Evolutionary conservation across 495 filamentous ascomycete genomes (phyloP).

Genomic region (Rusavskia elegans): DNA sequence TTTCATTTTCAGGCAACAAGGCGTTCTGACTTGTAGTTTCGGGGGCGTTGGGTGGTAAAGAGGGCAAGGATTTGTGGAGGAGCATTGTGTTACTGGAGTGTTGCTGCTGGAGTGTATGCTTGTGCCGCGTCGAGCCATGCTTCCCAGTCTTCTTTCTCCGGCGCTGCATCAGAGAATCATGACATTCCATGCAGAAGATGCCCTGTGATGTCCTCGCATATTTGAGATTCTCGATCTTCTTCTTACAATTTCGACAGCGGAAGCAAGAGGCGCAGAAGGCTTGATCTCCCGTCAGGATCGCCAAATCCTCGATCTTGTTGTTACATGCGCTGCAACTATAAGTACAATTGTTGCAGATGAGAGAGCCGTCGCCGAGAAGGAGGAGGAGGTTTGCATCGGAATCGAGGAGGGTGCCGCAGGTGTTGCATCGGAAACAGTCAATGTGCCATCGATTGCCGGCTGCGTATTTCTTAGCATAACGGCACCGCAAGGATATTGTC

Average conservation of each 20-base stretch:
- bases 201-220: slow-evolving; percentile 97
- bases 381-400: slow-evolving; percentile 96
- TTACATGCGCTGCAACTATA: slow-evolving; percentile 96
- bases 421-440: slow-evolving; percentile 97
- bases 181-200: slow-evolving; percentile 99
- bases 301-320: slow-evolving; percentile 96
- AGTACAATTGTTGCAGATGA: slow-evolving; percentile 98
- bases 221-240: slow-evolving; percentile 94
- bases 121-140: slow-evolving; percentile 41
- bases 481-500: slow-evolving; percentile 5
- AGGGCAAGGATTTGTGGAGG: slow-evolving; percentile 86
- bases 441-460: slow-evolving; percentile 99
- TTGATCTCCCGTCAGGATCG: slow-evolving; percentile 94
- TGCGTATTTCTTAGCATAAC: slow-evolving; percentile 21
- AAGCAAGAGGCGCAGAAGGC: slow-evolving; percentile 98
- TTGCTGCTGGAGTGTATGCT: slow-evolving; percentile 21
- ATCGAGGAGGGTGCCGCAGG: slow-evolving; percentile 86
- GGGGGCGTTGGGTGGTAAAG: slow-evolving; percentile 58
- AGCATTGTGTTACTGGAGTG: slow-evolving; percentile 38
- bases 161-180: slow-evolving; percentile 95
- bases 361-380: slow-evolving; percentile 88
- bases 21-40: slow-evolving; percentile 20
- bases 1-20: slow-evolving; percentile 50
- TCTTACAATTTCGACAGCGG: slow-evolving; percentile 93
- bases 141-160: slow-evolving; percentile 63